Evolutionary conservation across 2,329 filamentous ascomycete species (phyloP).

Genomic region (Fusarium cicatricum): DNA sequence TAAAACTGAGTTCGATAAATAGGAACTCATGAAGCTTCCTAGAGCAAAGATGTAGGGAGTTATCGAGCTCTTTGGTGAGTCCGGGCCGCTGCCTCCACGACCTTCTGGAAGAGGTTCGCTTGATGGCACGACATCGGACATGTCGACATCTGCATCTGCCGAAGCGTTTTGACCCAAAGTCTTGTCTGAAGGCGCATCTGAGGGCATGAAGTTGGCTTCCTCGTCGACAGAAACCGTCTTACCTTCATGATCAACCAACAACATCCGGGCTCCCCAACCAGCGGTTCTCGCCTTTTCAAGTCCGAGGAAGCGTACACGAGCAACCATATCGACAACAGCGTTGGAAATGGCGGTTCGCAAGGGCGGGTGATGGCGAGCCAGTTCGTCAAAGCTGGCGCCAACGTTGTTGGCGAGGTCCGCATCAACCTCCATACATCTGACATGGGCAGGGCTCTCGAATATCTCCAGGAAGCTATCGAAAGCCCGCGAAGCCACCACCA

Average conservation of each 20-base stretch:
- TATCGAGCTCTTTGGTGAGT: constrained; percentile 51
- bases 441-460: constrained; percentile 92
- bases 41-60: constrained; percentile 78
- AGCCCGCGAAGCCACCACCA: constrained; percentile 84
- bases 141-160: constrained; percentile 66
- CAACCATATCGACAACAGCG: constrained; percentile 89
- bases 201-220: constrained; percentile 51
- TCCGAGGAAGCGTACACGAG: constrained; percentile 78
- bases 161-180: constrained; percentile 50
- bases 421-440: constrained; percentile 83
- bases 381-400: constrained; percentile 89
- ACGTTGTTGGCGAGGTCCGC: constrained; percentile 73
- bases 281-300: constrained; percentile 72
- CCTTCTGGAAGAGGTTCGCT: constrained; percentile 22
- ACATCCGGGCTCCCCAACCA: constrained; percentile 82
- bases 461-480: constrained; percentile 91
- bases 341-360: constrained; percentile 83
- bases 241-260: constrained; percentile 66
- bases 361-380: constrained; percentile 90
- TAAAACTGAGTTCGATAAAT: constrained; percentile 77
- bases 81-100: constrained; percentile 25
- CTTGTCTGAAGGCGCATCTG: constrained; percentile 44
- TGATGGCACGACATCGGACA: constrained; percentile 62
- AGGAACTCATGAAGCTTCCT: constrained; percentile 77
- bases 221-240: constrained; percentile 63